Evolutionary conservation across 176 grass and related monocot genomes (phyloP), one percentile per base, ranked within the genome.

Genomic region (bread wheat (Triticum aestivum)): DNA sequence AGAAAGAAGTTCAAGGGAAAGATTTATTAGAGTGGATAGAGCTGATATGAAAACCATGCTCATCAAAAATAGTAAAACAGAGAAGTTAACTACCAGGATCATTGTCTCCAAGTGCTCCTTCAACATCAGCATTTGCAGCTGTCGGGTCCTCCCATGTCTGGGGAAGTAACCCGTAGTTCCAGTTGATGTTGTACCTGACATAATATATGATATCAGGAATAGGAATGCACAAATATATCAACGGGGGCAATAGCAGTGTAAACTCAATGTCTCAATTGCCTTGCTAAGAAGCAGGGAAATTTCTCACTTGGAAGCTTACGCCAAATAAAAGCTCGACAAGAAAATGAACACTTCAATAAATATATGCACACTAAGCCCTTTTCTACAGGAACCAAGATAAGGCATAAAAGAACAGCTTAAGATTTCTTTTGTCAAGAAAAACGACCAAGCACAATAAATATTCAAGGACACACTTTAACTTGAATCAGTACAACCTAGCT

Each of bases 101-200:
- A 79, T 99, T 99, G 80, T 99, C 97, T 14, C 97, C 97, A 82
- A 96, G 83, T 47, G 97, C 92, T 74, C 97, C 97, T 92, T 99
- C 97, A 78, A 99, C 90, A 30, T 99, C 94, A 24, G 63, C 29
- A 87, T 99, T 96, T 86, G 94, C 97, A 81, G 89, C 65, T 73
- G 89, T 93, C 30, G 94, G 97, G 72, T 99, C 92, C 59, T 99
- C 97, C 97, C 97, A 99, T 65, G 97, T 99, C 89, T 99, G 97
- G 27, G 94, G 94, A 66, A 96, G 80, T 78, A 99, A 90, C 58
- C 94, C 94, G 71, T 96, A 99, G 69, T 99, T 99, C 97, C 97
- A 98, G 47, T 96, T 96, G 82, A 99, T 96, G 47, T 94, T 92
- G 80, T 99, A 96, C 42, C 92, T 92, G 66, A 81, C 26, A 54